Percentiles rank a stretch among this genome's conserved stretches.
Evolutionary conservation across 768 basidiomycete genomes (phyloP).

Genomic region (Russula abietina): DNA sequence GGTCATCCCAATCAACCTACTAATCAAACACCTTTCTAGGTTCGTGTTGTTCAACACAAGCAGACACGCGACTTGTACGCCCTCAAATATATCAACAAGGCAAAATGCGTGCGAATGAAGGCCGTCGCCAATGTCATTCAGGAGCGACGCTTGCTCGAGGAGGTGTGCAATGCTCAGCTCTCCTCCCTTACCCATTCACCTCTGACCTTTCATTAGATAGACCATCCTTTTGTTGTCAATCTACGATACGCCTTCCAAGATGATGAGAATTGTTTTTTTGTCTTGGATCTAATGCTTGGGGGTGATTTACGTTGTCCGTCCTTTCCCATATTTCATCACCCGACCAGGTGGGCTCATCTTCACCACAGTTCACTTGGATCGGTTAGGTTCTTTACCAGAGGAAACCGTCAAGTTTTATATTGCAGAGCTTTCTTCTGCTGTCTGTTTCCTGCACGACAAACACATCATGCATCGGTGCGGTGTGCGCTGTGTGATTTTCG

Average conservation of each 20-base stretch:
- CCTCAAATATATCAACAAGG: slow-evolving; percentile 98
- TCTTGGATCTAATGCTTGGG: slow-evolving; percentile 94
- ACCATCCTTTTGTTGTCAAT: slow-evolving; percentile 94
- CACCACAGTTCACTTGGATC: slow-evolving; percentile 75
- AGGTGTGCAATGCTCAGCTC: slow-evolving; percentile 51
- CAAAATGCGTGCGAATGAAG: slow-evolving; percentile 97
- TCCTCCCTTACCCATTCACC: slow-evolving; percentile 24
- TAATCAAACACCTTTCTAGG: slow-evolving; percentile 43
- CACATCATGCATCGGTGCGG: slow-evolving; percentile 92
- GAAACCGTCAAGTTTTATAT: slow-evolving; percentile 82
- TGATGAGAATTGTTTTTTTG: slow-evolving; percentile 98
- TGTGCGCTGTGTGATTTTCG: slow-evolving; percentile 27
- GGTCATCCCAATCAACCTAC: slow-evolving; percentile 19
- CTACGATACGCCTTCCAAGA: slow-evolving; percentile 96
- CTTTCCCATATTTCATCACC: neutral
- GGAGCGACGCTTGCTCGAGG: slow-evolving; percentile 89
- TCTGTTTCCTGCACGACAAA: slow-evolving; percentile 87
- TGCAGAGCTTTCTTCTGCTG: slow-evolving; percentile 81
- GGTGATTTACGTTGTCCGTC: slow-evolving; percentile 87
- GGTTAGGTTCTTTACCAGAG: slow-evolving; percentile 68
- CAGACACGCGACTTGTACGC: slow-evolving; percentile 95
- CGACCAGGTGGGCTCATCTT: slow-evolving; percentile 11
- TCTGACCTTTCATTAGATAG: slow-evolving; percentile 51
- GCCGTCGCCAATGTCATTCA: slow-evolving; percentile 97
- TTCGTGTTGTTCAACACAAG: slow-evolving; percentile 98